Base-by-base conservation (phyloP, 345 rosid genomes). In the Euclidium syriacum region DNA sequence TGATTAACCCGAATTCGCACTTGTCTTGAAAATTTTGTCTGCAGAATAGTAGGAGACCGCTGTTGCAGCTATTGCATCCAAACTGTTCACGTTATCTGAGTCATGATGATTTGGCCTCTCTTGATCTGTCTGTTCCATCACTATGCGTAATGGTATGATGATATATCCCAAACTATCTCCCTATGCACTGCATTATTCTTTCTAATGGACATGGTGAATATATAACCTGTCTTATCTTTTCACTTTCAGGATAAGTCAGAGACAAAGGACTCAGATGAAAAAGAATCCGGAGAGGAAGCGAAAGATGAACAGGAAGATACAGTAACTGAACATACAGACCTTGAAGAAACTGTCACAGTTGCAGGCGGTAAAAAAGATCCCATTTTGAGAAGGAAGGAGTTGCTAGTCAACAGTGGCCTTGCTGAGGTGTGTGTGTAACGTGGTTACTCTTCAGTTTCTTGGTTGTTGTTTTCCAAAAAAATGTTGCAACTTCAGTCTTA, bases 31-130 rank as follows among this genome's bases (percentile, higher is more conserved):
- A 39, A 23, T 43, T 65, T 48, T 62, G 53, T 23, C 74, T 76
- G 52, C 78, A 92, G 99, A 80, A 72, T 70, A 91, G 90, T 64
- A 86, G 94, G 71, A 89, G 80, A 46, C 75, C 86, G 19, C 33
- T 92, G 46, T 70, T 92, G 66, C 95, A 92, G 78, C 77, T 92
- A 35, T 86, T 92, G 65, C 91, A 82, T 75, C 95, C 95, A 55
- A 76, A 89, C 54, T 83, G 77, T 67, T 75, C 91, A 9, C 88
- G 90, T 5, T 92, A 83, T 77, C 65, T 87, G 59, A 81, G 79
- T 74, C 94, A 81, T 19, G 88, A 86, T 60, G 95, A 92, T 70
- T 62, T 92, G 32, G 76, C 85, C 51, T 79, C 84, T 58, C 78
- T 95, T 53, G 83, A 72, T 70, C 72, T 74, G 61, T 78, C 84